Evolutionary conservation across 2,329 filamentous ascomycete genomes (phyloP).

Genomic region (Claviceps sp.): DNA sequence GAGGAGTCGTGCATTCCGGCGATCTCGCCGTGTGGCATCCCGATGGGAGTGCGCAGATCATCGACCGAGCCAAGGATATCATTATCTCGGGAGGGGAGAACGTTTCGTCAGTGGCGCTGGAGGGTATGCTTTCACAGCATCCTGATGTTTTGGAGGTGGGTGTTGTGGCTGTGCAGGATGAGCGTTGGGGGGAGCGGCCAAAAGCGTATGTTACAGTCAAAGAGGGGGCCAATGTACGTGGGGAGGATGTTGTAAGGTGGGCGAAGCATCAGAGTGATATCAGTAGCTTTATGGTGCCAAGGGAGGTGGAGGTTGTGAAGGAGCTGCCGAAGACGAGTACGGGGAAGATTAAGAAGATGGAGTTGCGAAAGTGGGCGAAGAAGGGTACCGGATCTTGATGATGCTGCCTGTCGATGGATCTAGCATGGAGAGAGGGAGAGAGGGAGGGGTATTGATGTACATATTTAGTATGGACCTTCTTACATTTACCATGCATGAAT

Average conservation of each 20-base stretch:
- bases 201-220: constrained; percentile 86
- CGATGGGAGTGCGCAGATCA: constrained; percentile 81
- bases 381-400: constrained; percentile 10
- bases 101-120: constrained; percentile 85
- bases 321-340: constrained; percentile 96
- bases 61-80: constrained; percentile 92
- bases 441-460: neutral
- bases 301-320: constrained; percentile 61
- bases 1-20: constrained; percentile 76
- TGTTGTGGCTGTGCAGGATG: constrained; percentile 75
- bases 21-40: constrained; percentile 89
- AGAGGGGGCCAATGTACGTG: constrained; percentile 34
- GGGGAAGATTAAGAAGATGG: constrained; percentile 92
- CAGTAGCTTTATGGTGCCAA: constrained; percentile 76
- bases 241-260: constrained; percentile 68
- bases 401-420: neutral
- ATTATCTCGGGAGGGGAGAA: constrained; percentile 98
- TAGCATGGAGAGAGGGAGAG: neutral
- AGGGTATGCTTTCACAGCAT: constrained; percentile 79
- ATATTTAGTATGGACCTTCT: too few species aligned
- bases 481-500: too few species aligned
- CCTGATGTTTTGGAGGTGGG: constrained; percentile 83
- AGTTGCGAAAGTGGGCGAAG: constrained; percentile 69
- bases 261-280: constrained; percentile 69
- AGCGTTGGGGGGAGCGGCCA: constrained; percentile 90